These are phyloP conservation scores for Megacollybia platyphylla DNA, from an alignment of 1,284 basidiomycete genomes.

Conservation along the genomic window DNA sequence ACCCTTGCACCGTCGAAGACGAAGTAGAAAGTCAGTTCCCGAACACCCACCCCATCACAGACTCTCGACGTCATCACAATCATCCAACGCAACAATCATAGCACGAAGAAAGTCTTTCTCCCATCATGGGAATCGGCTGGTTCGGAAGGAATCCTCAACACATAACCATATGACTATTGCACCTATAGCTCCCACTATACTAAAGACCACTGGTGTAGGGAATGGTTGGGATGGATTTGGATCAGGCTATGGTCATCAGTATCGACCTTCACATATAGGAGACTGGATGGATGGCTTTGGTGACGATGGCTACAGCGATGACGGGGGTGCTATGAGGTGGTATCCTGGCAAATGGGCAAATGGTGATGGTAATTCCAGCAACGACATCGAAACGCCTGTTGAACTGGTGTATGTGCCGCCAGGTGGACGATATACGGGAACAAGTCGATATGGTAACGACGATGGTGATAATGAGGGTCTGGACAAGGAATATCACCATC, in stretches of 20 bases:
- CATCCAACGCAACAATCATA: not conserved
- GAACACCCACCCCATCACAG: constrained; percentile 8
- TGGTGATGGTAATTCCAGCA: constrained; percentile 7
- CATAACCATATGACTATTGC: constrained; percentile 70
- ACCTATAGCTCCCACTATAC: constrained; percentile 84
- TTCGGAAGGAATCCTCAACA: not conserved
- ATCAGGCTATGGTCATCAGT: constrained; percentile 5
- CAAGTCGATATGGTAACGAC: constrained; percentile 7
- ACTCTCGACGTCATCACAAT: constrained; percentile 8
- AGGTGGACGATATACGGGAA: constrained; percentile 27
- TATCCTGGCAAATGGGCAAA: constrained; percentile 5
- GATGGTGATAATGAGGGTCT: constrained; percentile 9
- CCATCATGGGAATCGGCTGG: not conserved
- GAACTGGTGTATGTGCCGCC: constrained; percentile 67
- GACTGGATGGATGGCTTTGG: constrained; percentile 16
- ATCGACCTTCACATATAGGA: constrained; percentile 5
- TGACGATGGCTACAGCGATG: constrained; percentile 13
- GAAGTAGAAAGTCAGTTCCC: constrained; percentile 6
- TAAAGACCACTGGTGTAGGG: constrained; percentile 65
- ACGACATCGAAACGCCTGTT: constrained; percentile 25
- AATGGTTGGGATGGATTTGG: constrained; percentile 24
- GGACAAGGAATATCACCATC: constrained; percentile 11
- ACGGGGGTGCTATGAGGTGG: constrained; percentile 16
- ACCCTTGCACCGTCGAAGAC: constrained; percentile 1
- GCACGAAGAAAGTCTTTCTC: not conserved